phyloP scores from a whole-genome alignment of 164 flowering plant species.

The Brasenia schreberi region DNA sequence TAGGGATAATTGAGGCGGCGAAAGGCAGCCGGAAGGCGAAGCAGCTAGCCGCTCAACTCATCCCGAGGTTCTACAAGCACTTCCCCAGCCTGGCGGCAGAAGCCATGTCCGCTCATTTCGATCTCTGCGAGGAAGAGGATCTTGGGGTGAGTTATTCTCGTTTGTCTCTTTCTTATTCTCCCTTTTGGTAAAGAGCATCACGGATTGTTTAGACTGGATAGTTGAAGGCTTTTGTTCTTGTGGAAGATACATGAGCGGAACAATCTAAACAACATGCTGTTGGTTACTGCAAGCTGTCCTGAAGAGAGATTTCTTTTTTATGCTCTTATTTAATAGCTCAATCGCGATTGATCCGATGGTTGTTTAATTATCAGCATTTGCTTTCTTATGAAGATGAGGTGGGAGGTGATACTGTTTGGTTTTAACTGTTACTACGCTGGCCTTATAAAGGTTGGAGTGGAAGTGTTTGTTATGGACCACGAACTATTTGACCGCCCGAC shows the following conservation, averaged over 20 bases:
- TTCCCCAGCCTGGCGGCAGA: conserved; percentile 47
- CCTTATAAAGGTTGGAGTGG: too few species aligned
- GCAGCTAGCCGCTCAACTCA: conserved; percentile 88
- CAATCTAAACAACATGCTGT: neutral
- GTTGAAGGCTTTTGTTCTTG: neutral
- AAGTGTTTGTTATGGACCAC: too few species aligned
- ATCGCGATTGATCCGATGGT: too few species aligned
- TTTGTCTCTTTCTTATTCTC: neutral
- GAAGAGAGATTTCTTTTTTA: neutral
- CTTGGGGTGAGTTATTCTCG: conserved; percentile 52
- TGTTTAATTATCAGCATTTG: too few species aligned
- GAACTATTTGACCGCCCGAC: too few species aligned
- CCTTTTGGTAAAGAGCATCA: neutral
- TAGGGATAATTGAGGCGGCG: conserved; percentile 66
- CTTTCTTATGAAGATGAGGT: too few species aligned
- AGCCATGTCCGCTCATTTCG: conserved; percentile 61
- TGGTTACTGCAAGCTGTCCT: neutral
- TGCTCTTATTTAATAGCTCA: neutral
- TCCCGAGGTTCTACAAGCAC: conserved; percentile 85
- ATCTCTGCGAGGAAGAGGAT: conserved; percentile 70
- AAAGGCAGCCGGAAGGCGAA: conserved; percentile 67
- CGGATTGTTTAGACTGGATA: neutral
- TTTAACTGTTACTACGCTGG: too few species aligned
- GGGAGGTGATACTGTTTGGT: too few species aligned
- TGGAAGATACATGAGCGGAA: too few species aligned